Percentiles rank a stretch among this genome's conserved stretches.
Evolutionary conservation across 352 stramenopile species (phyloP).

Genomic region (Plasmopara viticola): DNA sequence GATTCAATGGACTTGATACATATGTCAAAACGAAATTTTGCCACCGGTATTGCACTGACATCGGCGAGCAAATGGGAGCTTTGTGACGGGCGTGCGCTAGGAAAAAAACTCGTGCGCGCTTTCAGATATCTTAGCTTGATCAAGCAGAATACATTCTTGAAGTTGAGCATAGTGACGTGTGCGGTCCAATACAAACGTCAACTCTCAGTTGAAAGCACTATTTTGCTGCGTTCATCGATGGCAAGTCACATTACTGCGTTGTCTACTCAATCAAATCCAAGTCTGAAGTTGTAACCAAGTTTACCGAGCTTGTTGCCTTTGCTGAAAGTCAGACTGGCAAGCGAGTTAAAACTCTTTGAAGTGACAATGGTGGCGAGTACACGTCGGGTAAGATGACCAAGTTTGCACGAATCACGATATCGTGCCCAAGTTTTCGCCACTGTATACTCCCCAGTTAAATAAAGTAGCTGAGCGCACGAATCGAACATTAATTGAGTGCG

Average conservation of each 20-base stretch:
- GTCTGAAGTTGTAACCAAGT: neutral
- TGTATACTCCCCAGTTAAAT: neutral
- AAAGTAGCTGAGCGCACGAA: neutral
- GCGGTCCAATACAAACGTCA: neutral
- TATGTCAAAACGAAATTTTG: neutral
- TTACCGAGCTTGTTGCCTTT: neutral
- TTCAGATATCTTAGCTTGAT: neutral
- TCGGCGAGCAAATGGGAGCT: neutral
- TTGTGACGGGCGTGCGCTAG: neutral
- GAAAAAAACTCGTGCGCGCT: neutral
- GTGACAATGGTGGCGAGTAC: neutral
- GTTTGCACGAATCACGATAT: neutral
- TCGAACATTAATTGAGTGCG: neutral
- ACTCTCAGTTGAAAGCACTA: neutral
- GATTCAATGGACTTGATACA: too few relatives aligned
- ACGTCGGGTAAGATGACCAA: neutral
- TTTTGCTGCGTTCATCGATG: neutral
- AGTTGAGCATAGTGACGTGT: neutral
- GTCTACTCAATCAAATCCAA: neutral
- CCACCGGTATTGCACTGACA: neutral
- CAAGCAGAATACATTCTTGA: neutral
- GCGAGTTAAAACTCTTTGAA: neutral
- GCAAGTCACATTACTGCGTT: neutral
- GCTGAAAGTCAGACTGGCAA: neutral
- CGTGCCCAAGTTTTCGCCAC: neutral